Evolutionary conservation across 352 stramenopile genomes (phyloP).

Genomic region (Globisporangium ultimum): DNA sequence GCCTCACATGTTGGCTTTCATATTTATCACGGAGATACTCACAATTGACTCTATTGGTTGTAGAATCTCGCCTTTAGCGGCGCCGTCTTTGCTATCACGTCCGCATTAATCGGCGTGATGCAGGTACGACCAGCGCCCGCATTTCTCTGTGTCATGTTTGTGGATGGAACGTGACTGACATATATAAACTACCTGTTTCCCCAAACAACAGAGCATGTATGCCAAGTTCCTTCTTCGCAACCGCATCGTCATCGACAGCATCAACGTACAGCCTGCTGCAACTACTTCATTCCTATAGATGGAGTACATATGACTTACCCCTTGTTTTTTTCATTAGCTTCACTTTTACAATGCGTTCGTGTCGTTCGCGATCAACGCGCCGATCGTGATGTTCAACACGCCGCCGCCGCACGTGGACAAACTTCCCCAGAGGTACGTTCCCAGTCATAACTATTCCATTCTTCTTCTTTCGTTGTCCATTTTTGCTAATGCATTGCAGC

Average conservation of each 20-base stretch:
- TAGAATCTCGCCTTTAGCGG: conserved; percentile 69
- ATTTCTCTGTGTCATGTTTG: neutral
- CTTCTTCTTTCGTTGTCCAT: neutral
- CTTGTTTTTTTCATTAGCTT: conserved; percentile 35
- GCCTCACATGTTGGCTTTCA: neutral
- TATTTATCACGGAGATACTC: neutral
- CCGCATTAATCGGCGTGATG: conserved; percentile 77
- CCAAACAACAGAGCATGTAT: conserved; percentile 65
- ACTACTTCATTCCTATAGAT: neutral
- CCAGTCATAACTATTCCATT: neutral
- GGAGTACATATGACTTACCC: neutral
- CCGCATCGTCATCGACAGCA: conserved; percentile 68
- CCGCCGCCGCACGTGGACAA: conserved; percentile 45
- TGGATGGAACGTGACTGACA: neutral
- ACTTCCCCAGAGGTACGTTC: conserved; percentile 33
- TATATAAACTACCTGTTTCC: neutral
- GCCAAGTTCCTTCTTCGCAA: conserved; percentile 82
- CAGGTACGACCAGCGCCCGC: conserved; percentile 21
- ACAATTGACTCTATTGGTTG: neutral
- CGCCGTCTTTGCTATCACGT: conserved; percentile 66
- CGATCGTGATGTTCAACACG: conserved; percentile 61
- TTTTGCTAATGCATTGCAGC: conserved; percentile 7
- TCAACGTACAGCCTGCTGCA: conserved; percentile 58
- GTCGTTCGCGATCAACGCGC: conserved; percentile 82
- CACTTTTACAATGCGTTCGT: conserved; percentile 86